A percentile compares a stretch with the other conserved stretches of the same genome.
Evolutionary conservation across 1,284 basidiomycete genomes (phyloP).

Genomic region (Leccinum griseonigrum): DNA sequence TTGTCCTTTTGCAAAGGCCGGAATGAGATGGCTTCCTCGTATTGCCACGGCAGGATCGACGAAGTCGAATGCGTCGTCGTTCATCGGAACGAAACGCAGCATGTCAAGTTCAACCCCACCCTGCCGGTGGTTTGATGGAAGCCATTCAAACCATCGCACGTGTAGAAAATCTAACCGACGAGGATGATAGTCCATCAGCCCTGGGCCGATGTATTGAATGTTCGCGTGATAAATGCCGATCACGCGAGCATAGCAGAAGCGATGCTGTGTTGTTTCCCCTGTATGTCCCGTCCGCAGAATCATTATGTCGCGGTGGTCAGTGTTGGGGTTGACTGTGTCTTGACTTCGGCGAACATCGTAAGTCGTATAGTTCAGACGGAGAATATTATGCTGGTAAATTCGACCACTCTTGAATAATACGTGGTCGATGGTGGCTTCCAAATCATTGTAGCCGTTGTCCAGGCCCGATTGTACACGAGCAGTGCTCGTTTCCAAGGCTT

Average conservation of each 20-base stretch:
- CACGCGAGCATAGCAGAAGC: slow-evolving; percentile 2
- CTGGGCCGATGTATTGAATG: slow-evolving; percentile 1
- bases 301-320: slow-evolving; percentile 10
- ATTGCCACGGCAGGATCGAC: slow-evolving; percentile 12
- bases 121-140: not conserved
- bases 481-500: too few species aligned
- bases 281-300: not conserved
- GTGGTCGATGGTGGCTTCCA: not conserved
- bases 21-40: slow-evolving; percentile 14
- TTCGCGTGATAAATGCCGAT: slow-evolving; percentile 13
- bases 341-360: slow-evolving; percentile 7
- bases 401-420: not conserved
- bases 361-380: slow-evolving; percentile 3
- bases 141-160: not conserved
- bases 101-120: not conserved
- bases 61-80: slow-evolving; percentile 12
- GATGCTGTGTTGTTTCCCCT: not conserved
- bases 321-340: slow-evolving; percentile 17
- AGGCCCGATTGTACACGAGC: not conserved
- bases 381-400: slow-evolving; percentile 8
- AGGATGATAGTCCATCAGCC: slow-evolving; percentile 1
- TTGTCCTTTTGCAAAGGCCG: slow-evolving; percentile 7
- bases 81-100: not conserved
- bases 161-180: slow-evolving; percentile 2
- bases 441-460: not conserved